phyloP scores from a whole-genome alignment of 2,329 filamentous ascomycete species.

The Penicillium sp. region DNA sequence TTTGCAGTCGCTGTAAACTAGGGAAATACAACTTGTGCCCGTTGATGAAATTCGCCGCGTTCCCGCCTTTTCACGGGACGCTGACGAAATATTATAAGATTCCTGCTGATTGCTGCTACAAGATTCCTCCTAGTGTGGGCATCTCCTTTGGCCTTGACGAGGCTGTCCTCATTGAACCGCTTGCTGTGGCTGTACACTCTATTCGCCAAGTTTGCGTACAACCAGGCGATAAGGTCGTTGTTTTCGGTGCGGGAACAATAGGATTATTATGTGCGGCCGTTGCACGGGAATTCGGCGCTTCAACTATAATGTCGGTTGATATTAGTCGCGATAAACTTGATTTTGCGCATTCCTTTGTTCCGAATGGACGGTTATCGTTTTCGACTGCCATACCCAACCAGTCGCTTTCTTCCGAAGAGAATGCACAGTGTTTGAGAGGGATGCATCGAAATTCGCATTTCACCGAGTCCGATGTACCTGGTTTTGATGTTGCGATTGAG shows the following conservation, averaged over 20 bases:
- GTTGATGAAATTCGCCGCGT: conserved; percentile 43
- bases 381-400: conserved; percentile 11
- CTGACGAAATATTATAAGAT: conserved; percentile 41
- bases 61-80: conserved; percentile 41
- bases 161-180: conserved; percentile 49
- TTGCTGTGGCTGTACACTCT: conserved; percentile 49
- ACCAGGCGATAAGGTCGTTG: conserved; percentile 48
- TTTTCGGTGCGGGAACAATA: conserved; percentile 66
- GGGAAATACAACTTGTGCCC: conserved; percentile 46
- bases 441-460: conserved; percentile 12
- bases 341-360: conserved; percentile 44
- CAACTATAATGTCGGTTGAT: conserved; percentile 61
- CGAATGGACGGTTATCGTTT: conserved; percentile 8
- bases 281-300: conserved; percentile 61
- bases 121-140: conserved; percentile 27
- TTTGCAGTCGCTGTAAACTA: conserved; percentile 37
- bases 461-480: conserved; percentile 36
- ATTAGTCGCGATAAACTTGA: conserved; percentile 60
- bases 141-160: conserved; percentile 14
- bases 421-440: conserved; percentile 32
- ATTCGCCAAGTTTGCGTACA: conserved; percentile 41
- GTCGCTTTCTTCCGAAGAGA: conserved; percentile 18
- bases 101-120: conserved; percentile 44
- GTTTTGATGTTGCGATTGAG: conserved; percentile 44
- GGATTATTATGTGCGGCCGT: conserved; percentile 64